Conservation (phyloP, 129 eudicot genomes). For the Kitagawia praeruptora region DNA sequence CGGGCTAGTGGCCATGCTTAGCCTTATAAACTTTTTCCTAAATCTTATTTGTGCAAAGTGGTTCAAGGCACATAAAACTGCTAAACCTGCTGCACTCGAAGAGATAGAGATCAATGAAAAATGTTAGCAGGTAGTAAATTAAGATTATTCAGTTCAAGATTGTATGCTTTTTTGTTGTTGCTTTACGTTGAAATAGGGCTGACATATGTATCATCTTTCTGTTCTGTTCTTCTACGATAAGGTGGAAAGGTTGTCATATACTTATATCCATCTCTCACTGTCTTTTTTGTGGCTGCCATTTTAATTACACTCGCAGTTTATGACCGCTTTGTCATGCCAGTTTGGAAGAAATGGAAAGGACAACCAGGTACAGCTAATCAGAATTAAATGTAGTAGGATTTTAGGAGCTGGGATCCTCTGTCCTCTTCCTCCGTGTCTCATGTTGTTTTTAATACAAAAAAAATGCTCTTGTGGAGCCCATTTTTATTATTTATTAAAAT, state of each 20-base stretch:
- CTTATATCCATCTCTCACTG: slow-evolving; percentile 39
- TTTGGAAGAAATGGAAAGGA: slow-evolving; percentile 88
- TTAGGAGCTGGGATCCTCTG: no score
- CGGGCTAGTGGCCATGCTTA: slow-evolving; percentile 32
- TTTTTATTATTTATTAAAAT: no score
- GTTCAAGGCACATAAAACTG: slow-evolving; percentile 10
- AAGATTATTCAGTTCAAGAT: not conserved
- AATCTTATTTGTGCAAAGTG: slow-evolving; percentile 29
- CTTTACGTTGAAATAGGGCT: no score
- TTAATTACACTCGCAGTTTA: slow-evolving; percentile 55
- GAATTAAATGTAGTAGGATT: no score
- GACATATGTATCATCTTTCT: not conserved
- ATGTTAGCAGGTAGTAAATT: not conserved
- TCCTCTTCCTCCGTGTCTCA: no score
- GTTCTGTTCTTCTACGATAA: not conserved
- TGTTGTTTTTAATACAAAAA: no score
- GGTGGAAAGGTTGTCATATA: no score
- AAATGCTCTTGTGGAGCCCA: no score
- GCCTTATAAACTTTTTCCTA: slow-evolving; percentile 29
- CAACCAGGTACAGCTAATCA: slow-evolving; percentile 41
- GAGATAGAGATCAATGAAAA: slow-evolving; percentile 1
- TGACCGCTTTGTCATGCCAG: slow-evolving; percentile 69
- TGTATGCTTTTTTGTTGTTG: not conserved
- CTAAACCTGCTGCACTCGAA: not conserved
- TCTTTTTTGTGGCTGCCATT: slow-evolving; percentile 86